These are phyloP conservation scores for Kazachstania psychrophila DNA, from an alignment of 805 yeast species.

Conservation along the genomic window DNA sequence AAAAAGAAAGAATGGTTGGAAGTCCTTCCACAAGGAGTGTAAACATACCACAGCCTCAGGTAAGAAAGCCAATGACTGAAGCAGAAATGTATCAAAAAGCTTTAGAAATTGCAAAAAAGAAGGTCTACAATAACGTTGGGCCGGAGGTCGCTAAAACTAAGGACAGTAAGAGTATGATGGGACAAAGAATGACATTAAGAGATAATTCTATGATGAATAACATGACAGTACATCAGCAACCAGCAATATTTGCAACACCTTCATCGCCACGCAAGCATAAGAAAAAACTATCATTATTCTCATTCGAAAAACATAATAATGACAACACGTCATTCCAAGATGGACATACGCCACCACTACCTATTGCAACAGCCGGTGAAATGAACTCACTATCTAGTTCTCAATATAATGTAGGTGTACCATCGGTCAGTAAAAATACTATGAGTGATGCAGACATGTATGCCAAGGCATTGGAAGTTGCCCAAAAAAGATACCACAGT, in stretches of 20 bases:
- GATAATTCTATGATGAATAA: not conserved
- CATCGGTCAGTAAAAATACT: not conserved
- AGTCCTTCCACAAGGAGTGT: not conserved
- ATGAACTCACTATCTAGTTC: not conserved
- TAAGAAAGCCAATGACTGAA: slow-evolving; percentile 14
- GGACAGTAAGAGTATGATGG: slow-evolving; percentile 15
- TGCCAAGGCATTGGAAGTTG: slow-evolving; percentile 47
- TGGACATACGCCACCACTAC: not conserved
- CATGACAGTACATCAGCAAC: not conserved
- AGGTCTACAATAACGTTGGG: slow-evolving; percentile 35
- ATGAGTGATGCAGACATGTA: slow-evolving; percentile 45
- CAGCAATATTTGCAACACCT: not conserved
- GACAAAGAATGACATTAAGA: slow-evolving; percentile 19
- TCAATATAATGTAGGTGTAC: not conserved
- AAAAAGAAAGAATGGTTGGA: not conserved
- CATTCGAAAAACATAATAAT: slow-evolving; percentile 1
- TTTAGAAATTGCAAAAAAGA: slow-evolving; percentile 44
- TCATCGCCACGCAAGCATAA: not conserved
- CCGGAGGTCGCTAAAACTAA: not conserved
- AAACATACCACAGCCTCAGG: no score
- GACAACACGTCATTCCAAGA: not conserved
- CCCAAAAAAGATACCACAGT: slow-evolving; percentile 35
- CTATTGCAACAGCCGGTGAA: not conserved
- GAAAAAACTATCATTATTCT: slow-evolving; percentile 1
- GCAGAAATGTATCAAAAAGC: slow-evolving; percentile 50